phyloP scores from a whole-genome alignment of 257 asterid species.

The Sherardia arvensis region DNA sequence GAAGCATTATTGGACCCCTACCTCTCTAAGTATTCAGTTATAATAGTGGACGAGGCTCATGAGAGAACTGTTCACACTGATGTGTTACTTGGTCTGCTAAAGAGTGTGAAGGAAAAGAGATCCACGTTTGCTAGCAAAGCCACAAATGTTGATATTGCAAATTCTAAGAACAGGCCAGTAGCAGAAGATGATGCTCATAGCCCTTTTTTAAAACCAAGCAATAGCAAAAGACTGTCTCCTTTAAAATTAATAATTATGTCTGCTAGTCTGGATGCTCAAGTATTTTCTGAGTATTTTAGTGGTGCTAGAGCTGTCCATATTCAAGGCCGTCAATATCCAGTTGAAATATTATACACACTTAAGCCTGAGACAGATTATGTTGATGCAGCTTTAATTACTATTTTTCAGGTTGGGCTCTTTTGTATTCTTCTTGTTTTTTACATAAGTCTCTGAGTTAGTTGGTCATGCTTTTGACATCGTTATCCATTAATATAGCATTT shows the following conservation, averaged over 20 bases:
- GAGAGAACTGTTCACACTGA: constrained; percentile 98
- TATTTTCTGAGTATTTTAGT: constrained; percentile 77
- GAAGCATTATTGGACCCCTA: constrained; percentile 87
- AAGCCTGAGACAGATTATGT: constrained; percentile 85
- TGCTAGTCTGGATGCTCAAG: constrained; percentile 86
- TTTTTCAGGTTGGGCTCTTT: constrained; percentile 62
- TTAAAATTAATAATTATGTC: constrained; percentile 88
- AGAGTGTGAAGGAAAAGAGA: constrained; percentile 73
- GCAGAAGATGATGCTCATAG: constrained; percentile 23
- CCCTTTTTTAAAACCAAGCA: constrained; percentile 27
- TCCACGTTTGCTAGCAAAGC: constrained; percentile 29
- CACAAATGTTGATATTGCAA: constrained; percentile 18
- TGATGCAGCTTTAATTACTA: constrained; percentile 84
- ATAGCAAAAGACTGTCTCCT: constrained; percentile 46
- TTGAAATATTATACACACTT: constrained; percentile 61
- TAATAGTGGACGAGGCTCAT: constrained; percentile 95
- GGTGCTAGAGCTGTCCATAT: constrained; percentile 96
- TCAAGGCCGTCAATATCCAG: constrained; percentile 85
- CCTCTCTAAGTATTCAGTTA: constrained; percentile 84
- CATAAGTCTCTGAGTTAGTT: background rate
- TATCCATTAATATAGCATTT: background rate
- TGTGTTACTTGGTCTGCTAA: constrained; percentile 86
- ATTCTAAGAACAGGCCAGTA: constrained; percentile 23
- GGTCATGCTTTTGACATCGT: background rate
- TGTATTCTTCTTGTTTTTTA: background rate